Percentiles rank a stretch among this genome's conserved stretches.
Evolutionary conservation across 371 early-diverging fungal species (phyloP).

Genomic region (Mortierella sp.): DNA sequence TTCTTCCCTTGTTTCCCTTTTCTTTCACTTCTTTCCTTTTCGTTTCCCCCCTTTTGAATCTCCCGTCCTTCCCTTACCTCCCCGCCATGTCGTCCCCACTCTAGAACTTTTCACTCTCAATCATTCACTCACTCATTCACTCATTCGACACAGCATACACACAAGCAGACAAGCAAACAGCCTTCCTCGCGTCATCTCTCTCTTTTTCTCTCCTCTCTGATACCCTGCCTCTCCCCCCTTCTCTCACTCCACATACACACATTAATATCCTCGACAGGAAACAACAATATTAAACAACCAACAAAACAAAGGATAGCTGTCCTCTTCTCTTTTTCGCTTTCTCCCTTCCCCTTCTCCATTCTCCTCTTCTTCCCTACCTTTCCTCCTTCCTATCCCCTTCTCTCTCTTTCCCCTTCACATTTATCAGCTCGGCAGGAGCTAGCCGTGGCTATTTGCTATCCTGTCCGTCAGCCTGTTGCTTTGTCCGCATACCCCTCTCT

Average conservation of each 20-base stretch:
- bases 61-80: not conserved
- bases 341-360: not conserved
- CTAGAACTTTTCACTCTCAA: not conserved
- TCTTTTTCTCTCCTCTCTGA: conserved; percentile 7
- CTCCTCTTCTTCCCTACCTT: not conserved
- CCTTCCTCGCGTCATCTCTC: not conserved
- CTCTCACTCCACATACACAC: not conserved
- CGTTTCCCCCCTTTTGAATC: not conserved
- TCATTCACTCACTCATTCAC: not conserved
- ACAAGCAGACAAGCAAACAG: not conserved
- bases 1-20: too few relatives aligned
- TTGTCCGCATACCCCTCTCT: not conserved
- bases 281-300: too few relatives aligned
- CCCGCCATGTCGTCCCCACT: not conserved
- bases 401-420: not conserved
- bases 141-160: not conserved
- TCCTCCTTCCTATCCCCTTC: not conserved
- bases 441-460: not conserved
- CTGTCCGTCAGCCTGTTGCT: not conserved
- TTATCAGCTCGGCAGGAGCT: not conserved
- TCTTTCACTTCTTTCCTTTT: not conserved
- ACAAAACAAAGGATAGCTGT: too few relatives aligned
- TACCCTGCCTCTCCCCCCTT: too few relatives aligned
- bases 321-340: conserved; percentile 1
- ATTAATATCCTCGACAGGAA: too few relatives aligned